These are phyloP conservation scores for Phytopythium sindhum DNA, from an alignment of 352 stramenopile genomes.

Conservation along the genomic window DNA sequence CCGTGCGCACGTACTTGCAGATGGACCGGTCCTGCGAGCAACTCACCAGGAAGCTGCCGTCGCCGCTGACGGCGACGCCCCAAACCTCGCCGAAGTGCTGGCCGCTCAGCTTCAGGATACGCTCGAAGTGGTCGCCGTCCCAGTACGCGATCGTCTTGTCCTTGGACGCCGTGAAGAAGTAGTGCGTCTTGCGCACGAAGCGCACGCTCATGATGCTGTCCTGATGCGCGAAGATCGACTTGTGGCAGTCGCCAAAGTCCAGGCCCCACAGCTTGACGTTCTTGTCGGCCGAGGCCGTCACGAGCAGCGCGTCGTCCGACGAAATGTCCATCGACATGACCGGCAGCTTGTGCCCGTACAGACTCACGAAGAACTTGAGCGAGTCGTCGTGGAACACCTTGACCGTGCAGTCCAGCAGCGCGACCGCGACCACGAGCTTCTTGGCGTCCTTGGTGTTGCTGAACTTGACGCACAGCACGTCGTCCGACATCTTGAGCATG, in stretches of 20 bases:
- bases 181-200: conserved; percentile 96
- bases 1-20: conserved; percentile 96
- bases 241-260: conserved; percentile 99
- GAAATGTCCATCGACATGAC: conserved; percentile 98
- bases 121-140: conserved; percentile 98
- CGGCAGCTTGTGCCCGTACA: conserved; percentile 99
- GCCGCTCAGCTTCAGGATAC: conserved; percentile 74
- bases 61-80: conserved; percentile 87
- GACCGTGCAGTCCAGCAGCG: conserved; percentile 96
- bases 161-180: conserved; percentile 98
- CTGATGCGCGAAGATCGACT: conserved; percentile 98
- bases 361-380: conserved; percentile 98
- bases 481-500: conserved; percentile 98
- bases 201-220: conserved; percentile 96
- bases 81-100: conserved; percentile 86
- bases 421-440: conserved; percentile 88
- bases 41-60: conserved; percentile 94
- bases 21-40: conserved; percentile 97
- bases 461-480: conserved; percentile 97
- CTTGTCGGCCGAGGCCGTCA: conserved; percentile 97
- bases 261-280: conserved; percentile 99
- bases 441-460: conserved; percentile 90
- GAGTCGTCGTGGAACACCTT: conserved; percentile 99
- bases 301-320: conserved; percentile 96
- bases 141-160: conserved; percentile 97